These are phyloP conservation scores for Pulveroboletus sp. DNA, from an alignment of 768 basidiomycete species.

Conservation along the genomic window DNA sequence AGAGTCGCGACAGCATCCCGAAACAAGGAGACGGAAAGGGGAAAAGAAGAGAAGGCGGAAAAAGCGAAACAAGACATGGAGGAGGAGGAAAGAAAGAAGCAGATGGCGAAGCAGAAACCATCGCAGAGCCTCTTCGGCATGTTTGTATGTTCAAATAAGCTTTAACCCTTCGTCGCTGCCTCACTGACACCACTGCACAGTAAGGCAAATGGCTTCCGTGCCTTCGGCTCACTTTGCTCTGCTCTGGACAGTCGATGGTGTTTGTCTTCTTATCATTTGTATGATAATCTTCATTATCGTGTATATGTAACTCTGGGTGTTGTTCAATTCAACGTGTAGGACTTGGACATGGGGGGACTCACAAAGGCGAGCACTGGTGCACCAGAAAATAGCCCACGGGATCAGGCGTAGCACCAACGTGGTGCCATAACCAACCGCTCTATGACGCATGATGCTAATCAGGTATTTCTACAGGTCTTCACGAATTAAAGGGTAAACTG, in stretches of 20 bases:
- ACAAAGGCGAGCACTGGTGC: not conserved
- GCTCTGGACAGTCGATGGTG: not conserved
- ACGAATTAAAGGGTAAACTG: not conserved
- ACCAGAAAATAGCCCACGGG: not conserved
- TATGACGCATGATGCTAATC: not conserved
- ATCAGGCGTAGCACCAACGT: not conserved
- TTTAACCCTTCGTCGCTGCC: not conserved
- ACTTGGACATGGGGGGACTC: not conserved
- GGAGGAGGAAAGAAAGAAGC: not conserved
- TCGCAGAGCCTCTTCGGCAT: not conserved
- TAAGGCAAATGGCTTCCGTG: not conserved
- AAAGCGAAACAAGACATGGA: not conserved
- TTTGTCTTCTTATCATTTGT: conserved; percentile 9
- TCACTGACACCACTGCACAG: conserved; percentile 5
- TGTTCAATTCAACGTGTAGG: not conserved
- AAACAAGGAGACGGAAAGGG: too few species aligned
- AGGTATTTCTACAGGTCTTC: not conserved
- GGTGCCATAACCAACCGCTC: not conserved
- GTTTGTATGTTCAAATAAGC: conserved; percentile 5
- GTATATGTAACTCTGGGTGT: conserved; percentile 2
- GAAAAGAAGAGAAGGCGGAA: not conserved
- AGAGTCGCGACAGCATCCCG: not conserved
- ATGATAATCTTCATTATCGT: not conserved
- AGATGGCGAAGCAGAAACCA: not conserved
- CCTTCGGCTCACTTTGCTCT: not conserved